Conservation (phyloP, 208 protist species). For the Acanthamoeba triangularis region DNA sequence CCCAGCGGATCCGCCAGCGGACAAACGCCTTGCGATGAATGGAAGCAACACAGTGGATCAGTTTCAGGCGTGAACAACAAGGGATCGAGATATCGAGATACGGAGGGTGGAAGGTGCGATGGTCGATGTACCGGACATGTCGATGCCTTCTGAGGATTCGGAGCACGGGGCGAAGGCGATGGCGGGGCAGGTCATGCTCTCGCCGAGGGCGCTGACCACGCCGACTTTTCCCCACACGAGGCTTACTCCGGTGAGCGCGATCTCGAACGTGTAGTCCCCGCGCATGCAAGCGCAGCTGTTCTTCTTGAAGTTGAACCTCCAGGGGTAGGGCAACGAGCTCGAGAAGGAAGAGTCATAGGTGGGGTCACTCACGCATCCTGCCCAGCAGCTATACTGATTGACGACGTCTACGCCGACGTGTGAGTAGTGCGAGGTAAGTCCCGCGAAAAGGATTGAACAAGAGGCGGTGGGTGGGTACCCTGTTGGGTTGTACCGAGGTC, state of each 20-base stretch:
- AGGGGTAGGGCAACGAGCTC: neutral
- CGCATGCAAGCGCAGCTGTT: conserved; percentile 40
- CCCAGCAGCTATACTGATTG: neutral
- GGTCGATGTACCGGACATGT: neutral
- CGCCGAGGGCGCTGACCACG: neutral
- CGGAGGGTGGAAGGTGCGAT: neutral
- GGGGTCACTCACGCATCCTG: neutral
- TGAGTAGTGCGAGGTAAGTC: too few species aligned
- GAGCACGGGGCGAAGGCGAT: neutral
- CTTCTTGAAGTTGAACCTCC: neutral
- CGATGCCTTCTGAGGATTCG: neutral
- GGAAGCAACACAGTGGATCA: neutral
- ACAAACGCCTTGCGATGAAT: conserved; percentile 35
- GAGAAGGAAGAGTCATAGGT: neutral
- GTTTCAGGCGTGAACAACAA: neutral
- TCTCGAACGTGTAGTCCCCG: conserved; percentile 28
- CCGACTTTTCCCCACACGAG: neutral
- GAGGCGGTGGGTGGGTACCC: neutral
- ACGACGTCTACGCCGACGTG: neutral
- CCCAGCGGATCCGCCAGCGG: neutral
- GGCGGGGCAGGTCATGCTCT: conserved; percentile 2
- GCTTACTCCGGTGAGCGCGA: neutral
- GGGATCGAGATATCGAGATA: too few species aligned
- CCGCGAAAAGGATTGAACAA: too few species aligned
- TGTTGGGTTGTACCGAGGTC: neutral